Conservation (phyloP, 148 eudicot genomes). For the Amaranthus hypochondriacus region DNA sequence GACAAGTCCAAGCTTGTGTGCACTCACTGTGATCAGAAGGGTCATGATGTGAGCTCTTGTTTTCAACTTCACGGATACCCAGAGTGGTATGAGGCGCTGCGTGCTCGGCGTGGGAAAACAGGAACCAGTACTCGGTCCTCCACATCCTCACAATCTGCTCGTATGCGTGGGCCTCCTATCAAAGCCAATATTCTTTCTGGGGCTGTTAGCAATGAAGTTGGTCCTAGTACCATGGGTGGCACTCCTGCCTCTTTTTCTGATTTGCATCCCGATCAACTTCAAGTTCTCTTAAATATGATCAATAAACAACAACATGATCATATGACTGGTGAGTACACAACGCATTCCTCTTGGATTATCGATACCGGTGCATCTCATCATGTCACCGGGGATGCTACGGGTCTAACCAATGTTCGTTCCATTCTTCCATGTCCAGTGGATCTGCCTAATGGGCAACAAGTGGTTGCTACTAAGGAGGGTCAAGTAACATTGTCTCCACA, state of each 20-base stretch:
- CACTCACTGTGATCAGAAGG: background rate
- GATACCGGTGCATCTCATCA: background rate
- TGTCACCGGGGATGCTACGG: background rate
- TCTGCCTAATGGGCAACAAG: background rate
- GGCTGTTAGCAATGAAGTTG: too few species aligned
- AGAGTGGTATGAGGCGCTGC: background rate
- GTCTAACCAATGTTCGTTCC: background rate
- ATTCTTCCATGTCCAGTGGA: background rate
- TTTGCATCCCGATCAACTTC: background rate
- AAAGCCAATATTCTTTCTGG: background rate
- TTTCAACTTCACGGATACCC: background rate
- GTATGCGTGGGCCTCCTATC: background rate
- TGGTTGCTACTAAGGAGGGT: background rate
- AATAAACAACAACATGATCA: background rate
- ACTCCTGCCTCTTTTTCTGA: background rate
- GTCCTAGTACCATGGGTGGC: background rate
- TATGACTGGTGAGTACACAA: background rate
- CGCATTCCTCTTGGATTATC: background rate
- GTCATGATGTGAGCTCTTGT: background rate
- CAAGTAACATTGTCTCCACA: background rate
- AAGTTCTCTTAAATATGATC: background rate
- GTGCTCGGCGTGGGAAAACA: too few species aligned
- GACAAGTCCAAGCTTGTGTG: background rate
- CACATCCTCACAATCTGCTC: too few species aligned
- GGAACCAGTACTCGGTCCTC: too few species aligned